phyloP scores from a whole-genome alignment of 164 flowering plant species.

The Annona squamosa region DNA sequence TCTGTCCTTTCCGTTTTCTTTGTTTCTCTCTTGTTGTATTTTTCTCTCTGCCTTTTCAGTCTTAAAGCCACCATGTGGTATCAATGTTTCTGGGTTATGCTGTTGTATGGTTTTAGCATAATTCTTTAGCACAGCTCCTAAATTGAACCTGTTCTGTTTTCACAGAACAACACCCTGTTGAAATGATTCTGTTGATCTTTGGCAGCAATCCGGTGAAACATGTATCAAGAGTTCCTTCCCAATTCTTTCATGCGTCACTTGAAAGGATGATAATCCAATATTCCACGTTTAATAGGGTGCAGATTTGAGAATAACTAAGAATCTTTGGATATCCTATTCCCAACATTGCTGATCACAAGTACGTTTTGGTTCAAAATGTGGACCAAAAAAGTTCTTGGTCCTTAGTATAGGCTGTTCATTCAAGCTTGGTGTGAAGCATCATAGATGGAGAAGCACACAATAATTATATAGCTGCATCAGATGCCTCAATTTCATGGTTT shows the following conservation, averaged over 20 bases:
- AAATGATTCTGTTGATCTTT: too few species aligned
- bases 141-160: too few species aligned
- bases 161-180: too few species aligned
- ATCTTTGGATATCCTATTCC: neutral
- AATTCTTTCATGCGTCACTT: neutral
- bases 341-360: neutral
- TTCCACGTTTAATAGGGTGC: neutral
- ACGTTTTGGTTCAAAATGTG: neutral
- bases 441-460: neutral
- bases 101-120: neutral
- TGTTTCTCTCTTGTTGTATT: too few species aligned
- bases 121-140: neutral
- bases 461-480: neutral
- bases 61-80: neutral
- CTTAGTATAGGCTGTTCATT: neutral
- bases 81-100: neutral
- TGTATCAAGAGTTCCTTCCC: too few species aligned
- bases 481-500: neutral
- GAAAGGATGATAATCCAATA: neutral
- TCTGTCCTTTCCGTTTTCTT: neutral
- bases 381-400: neutral
- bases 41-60: neutral
- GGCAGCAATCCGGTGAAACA: too few species aligned
- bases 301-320: too few species aligned
- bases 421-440: neutral